These are phyloP conservation scores for Chaetomium sp. DNA, from an alignment of 2,329 filamentous ascomycete species.

Conservation along the genomic window DNA sequence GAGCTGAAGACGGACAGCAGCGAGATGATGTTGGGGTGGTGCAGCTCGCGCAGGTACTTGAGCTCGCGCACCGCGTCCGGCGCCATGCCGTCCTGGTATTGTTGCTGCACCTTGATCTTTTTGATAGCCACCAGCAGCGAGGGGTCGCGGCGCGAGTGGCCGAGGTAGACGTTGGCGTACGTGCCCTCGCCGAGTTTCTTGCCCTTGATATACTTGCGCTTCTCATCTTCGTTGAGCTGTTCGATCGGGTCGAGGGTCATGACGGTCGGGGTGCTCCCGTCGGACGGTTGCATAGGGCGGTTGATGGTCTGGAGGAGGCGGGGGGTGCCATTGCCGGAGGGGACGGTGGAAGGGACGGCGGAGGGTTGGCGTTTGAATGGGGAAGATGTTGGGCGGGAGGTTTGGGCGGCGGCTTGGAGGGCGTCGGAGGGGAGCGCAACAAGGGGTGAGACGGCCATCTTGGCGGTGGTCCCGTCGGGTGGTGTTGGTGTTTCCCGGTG, in stretches of 20 bases:
- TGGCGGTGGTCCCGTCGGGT: slow-evolving; percentile 16
- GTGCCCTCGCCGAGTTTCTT: slow-evolving; percentile 95
- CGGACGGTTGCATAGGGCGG: not conserved
- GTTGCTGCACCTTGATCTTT: slow-evolving; percentile 84
- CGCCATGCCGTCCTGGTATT: slow-evolving; percentile 87
- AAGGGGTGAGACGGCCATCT: slow-evolving; percentile 53
- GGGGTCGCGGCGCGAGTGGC: slow-evolving; percentile 74
- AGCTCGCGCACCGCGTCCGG: slow-evolving; percentile 96
- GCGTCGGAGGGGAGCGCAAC: slow-evolving; percentile 46
- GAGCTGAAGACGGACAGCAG: slow-evolving; percentile 91
- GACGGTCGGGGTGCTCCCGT: slow-evolving; percentile 28
- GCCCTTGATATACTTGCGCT: slow-evolving; percentile 87
- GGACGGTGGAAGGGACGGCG: slow-evolving; percentile 35
- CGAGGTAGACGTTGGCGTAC: slow-evolving; percentile 93
- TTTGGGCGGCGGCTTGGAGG: slow-evolving; percentile 29
- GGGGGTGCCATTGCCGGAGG: slow-evolving; percentile 31
- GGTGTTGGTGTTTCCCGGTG: not conserved
- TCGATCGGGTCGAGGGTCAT: slow-evolving; percentile 66
- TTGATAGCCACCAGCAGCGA: slow-evolving; percentile 83
- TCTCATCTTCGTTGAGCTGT: slow-evolving; percentile 78
- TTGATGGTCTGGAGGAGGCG: slow-evolving; percentile 23
- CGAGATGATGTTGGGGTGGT: slow-evolving; percentile 93
- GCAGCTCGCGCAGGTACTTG: slow-evolving; percentile 90
- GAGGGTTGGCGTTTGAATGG: slow-evolving; percentile 38
- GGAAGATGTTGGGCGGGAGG: slow-evolving; percentile 26